Evolutionary conservation across 352 stramenopile species (phyloP), one percentile per base, ranked within the genome.

Genomic region (Ophiocytium majus): DNA sequence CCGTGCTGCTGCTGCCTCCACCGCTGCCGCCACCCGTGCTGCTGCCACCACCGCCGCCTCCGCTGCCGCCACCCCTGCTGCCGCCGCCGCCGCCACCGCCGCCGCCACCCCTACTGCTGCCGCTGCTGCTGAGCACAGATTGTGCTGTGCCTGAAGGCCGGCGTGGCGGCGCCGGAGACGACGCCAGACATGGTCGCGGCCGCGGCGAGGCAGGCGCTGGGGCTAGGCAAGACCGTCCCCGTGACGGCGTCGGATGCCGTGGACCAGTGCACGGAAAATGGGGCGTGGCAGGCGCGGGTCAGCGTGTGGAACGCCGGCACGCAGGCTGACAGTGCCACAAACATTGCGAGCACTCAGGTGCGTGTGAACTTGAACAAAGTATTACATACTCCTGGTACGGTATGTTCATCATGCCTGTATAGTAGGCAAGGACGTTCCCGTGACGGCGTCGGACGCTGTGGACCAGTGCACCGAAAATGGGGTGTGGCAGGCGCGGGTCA

Each of bases 281-380:
- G 5, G 64, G 34, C 31, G 31, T 76, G 64, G 64, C 64, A 76
- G 64, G 31, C 64, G 34, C 64, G 64, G 31, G 17, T 76, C 34
- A 76, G 64, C 34, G 64, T 76, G 64, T 76, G 64, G 64, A 76
- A 76, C 64, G 17, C 64, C 5, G 64, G 5, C 64, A 76, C 64
- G 34, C 5, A 5, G 31, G 64, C 10, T 10, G 17, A 34, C 64
- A 76, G 64, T 17, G 64, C 64, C 5, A 76, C 5, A 5, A 17
- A 17, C 31, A 76, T 76, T 17, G 64, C 64, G 31, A 76, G 64
- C 64, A 17, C 31, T 5, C 64, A 76, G 64, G 64, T 76, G 34
- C 5, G 43, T 57, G 43, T 57, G 43, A 5, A 57, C n/a, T n/a
- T n/a, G n/a, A n/a, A n/a, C n/a, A n/a, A n/a, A n/a, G n/a, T n/a